Evolutionary conservation across 164 flowering plant genomes (phyloP).

Genomic region (Kalanchoe fedtschenkoi): DNA sequence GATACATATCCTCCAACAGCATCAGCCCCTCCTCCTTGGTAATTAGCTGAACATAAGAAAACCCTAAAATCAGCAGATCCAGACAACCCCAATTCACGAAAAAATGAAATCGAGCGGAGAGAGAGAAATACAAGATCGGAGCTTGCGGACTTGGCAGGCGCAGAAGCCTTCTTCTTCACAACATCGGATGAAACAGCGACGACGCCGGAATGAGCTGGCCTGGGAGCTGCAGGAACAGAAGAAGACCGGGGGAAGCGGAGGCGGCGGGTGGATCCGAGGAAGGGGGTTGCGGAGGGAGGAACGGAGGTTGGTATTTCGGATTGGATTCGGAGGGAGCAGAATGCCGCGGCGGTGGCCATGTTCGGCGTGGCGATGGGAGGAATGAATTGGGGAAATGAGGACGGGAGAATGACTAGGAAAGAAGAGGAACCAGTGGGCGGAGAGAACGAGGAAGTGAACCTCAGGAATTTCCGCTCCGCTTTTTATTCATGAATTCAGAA

Average conservation of each 20-base stretch:
- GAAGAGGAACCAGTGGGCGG: not conserved
- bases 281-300: constrained; percentile 13
- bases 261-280: constrained; percentile 29
- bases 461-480: not conserved
- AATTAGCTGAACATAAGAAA: constrained; percentile 32
- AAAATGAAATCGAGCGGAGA: not conserved
- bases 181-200: constrained; percentile 2
- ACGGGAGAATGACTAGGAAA: not conserved
- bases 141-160: not conserved
- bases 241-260: constrained; percentile 16
- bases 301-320: not conserved
- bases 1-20: constrained; percentile 68
- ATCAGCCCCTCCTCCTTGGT: constrained; percentile 72
- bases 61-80: not conserved
- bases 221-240: not conserved
- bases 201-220: not conserved
- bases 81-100: not conserved
- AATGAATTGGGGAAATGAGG: not conserved
- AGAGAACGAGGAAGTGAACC: constrained; percentile 4
- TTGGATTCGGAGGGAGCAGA: constrained; percentile 4
- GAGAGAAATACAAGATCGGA: constrained; percentile 1
- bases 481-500: not conserved
- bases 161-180: not conserved
- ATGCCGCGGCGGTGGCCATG: not conserved
- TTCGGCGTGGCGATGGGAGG: not conserved